These are phyloP conservation scores for Blastocystis sp. DNA, from an alignment of 352 stramenopile species.

Conservation along the genomic window DNA sequence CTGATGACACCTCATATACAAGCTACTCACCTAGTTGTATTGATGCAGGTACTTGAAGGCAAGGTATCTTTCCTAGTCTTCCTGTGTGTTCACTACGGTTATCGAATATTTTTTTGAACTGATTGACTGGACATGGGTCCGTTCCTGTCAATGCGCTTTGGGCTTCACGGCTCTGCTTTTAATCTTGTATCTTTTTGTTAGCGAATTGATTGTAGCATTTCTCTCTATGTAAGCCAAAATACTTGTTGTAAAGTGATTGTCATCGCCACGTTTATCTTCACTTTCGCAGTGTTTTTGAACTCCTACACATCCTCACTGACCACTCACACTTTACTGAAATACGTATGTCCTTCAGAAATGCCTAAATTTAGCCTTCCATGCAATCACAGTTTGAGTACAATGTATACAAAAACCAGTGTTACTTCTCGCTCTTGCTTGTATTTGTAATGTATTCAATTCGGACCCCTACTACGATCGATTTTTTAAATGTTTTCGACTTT, in stretches of 20 bases:
- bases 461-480: not conserved
- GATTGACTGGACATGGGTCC: constrained; percentile 4
- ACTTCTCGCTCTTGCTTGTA: not conserved
- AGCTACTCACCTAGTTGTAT: constrained; percentile 16
- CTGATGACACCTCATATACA: constrained; percentile 45
- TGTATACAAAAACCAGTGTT: not conserved
- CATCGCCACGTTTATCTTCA: constrained; percentile 1
- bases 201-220: not conserved
- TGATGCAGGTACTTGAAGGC: constrained; percentile 5
- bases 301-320: not conserved
- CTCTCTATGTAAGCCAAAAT: not conserved
- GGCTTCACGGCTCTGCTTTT: constrained; percentile 3
- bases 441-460: not conserved
- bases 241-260: not conserved
- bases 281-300: not conserved
- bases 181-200: not conserved
- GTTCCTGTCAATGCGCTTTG: not conserved
- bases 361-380: not conserved
- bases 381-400: constrained; percentile 28
- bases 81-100: not conserved
- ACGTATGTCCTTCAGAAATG: not conserved
- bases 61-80: not conserved
- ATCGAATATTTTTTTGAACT: constrained; percentile 1
- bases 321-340: not conserved
- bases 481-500: constrained; percentile 7